Evolutionary conservation across 2,329 filamentous ascomycete genomes (phyloP).

Genomic region (Raffaelea arxii): DNA sequence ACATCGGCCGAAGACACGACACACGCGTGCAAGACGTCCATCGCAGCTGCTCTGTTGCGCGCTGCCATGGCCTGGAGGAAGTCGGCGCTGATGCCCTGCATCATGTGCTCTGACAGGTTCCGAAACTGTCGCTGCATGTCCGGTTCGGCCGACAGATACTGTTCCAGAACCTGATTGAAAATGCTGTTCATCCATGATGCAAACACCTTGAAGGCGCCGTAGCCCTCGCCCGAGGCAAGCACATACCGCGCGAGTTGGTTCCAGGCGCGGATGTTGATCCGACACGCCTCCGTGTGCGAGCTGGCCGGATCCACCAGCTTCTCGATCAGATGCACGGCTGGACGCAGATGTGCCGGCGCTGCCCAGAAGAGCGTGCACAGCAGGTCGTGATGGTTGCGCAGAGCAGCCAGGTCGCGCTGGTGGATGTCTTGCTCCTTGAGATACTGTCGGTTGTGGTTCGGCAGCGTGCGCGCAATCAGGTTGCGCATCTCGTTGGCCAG

Average conservation of each 20-base stretch:
- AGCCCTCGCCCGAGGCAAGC: conserved; percentile 32
- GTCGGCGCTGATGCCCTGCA: conserved; percentile 30
- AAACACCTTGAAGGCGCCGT: conserved; percentile 37
- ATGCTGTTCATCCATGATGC: conserved; percentile 47
- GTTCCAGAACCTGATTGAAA: conserved; percentile 46
- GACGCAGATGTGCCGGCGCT: conserved; percentile 43
- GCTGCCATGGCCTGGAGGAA: conserved; percentile 39
- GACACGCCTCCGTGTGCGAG: conserved; percentile 57
- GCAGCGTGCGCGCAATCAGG: conserved; percentile 49
- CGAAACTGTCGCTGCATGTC: conserved; percentile 47
- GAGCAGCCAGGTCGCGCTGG: conserved; percentile 50
- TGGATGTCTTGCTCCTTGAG: conserved; percentile 52
- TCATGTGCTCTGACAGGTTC: conserved; percentile 36
- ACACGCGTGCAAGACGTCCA: conserved; percentile 42
- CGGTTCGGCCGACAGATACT: conserved; percentile 45
- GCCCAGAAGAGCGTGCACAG: conserved; percentile 59
- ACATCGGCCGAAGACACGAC: conserved; percentile 41
- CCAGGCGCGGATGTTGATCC: conserved; percentile 56
- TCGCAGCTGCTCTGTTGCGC: conserved; percentile 41
- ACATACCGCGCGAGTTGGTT: conserved; percentile 51
- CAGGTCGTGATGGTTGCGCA: conserved; percentile 61
- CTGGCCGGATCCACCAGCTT: conserved; percentile 47
- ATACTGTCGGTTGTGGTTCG: conserved; percentile 56
- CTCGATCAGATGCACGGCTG: conserved; percentile 44
- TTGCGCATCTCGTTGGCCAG: conserved; percentile 50